phyloP scores from a whole-genome alignment of 768 basidiomycete genomes.

The Guyanaporus albipodus region DNA sequence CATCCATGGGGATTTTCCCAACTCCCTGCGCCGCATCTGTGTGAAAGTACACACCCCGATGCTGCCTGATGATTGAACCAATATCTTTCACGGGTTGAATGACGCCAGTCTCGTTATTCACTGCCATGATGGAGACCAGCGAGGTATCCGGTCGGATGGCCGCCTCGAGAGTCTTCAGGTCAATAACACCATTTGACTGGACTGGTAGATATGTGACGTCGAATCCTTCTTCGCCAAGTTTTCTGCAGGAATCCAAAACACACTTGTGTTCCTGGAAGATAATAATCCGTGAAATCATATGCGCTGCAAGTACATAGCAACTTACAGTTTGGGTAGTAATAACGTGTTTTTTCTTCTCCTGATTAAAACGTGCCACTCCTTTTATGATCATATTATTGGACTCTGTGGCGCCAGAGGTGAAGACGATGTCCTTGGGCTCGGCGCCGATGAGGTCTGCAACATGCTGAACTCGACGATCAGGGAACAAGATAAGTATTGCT shows the following conservation, averaged over 20 bases:
- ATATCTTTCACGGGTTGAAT: slow-evolving; percentile 98
- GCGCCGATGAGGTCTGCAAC: slow-evolving; percentile 93
- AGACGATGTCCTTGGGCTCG: slow-evolving; percentile 91
- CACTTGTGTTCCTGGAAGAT: slow-evolving; percentile 92
- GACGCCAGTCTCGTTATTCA: slow-evolving; percentile 99
- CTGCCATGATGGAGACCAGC: slow-evolving; percentile 96
- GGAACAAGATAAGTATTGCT: not conserved
- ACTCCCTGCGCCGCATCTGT: slow-evolving; percentile 96
- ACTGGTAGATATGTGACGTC: slow-evolving; percentile 98
- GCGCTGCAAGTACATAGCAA: slow-evolving; percentile 5
- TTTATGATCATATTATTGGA: slow-evolving; percentile 98
- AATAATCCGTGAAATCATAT: not conserved
- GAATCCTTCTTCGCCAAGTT: slow-evolving; percentile 93
- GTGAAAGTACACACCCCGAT: slow-evolving; percentile 91
- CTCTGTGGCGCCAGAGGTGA: slow-evolving; percentile 98
- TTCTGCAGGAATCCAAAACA: slow-evolving; percentile 95
- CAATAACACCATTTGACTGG: slow-evolving; percentile 76
- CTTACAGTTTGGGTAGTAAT: slow-evolving; percentile 92
- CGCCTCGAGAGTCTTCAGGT: slow-evolving; percentile 71
- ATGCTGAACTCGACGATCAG: slow-evolving; percentile 45
- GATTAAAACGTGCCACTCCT: slow-evolving; percentile 93
- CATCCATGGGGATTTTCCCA: slow-evolving; percentile 88
- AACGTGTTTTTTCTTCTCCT: slow-evolving; percentile 88
- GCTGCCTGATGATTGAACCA: slow-evolving; percentile 77
- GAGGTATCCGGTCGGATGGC: slow-evolving; percentile 92